These are phyloP conservation scores for Diaporthe citrichinensis DNA, from an alignment of 2,329 filamentous ascomycete genomes.

Conservation along the genomic window DNA sequence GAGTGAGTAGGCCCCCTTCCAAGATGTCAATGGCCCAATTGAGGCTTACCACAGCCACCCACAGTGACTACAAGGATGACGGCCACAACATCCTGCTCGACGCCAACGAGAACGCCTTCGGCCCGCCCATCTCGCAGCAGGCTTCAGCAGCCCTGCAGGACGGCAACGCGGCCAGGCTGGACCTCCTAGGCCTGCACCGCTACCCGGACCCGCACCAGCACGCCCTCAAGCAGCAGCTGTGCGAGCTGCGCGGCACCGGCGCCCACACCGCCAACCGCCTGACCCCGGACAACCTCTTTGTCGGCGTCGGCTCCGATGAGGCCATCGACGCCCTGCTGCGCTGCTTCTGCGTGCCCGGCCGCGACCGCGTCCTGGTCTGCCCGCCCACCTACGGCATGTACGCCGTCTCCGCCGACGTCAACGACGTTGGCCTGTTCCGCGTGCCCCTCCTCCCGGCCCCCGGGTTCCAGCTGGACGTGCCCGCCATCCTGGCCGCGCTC, in stretches of 20 bases:
- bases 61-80: constrained; percentile 98
- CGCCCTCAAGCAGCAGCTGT: constrained; percentile 88
- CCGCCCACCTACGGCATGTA: constrained; percentile 99
- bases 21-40: background rate
- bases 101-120: constrained; percentile 97
- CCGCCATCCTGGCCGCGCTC: constrained; percentile 76
- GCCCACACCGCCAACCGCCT: constrained; percentile 81
- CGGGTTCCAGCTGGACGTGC: constrained; percentile 80
- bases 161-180: constrained; percentile 65
- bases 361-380: constrained; percentile 92
- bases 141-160: constrained; percentile 57
- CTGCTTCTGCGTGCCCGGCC: constrained; percentile 90
- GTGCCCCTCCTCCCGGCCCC: constrained; percentile 84
- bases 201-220: constrained; percentile 97
- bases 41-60: constrained; percentile 22
- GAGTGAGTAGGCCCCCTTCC: constrained; percentile 69
- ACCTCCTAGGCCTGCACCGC: constrained; percentile 87
- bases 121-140: constrained; percentile 78
- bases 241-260: constrained; percentile 88
- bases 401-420: constrained; percentile 91
- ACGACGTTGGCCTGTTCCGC: constrained; percentile 88
- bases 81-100: constrained; percentile 96
- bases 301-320: constrained; percentile 96
- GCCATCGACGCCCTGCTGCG: constrained; percentile 94
- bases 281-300: constrained; percentile 87